Conservation (phyloP, 2,329 filamentous ascomycete species). For the Monosporascus sp. region DNA sequence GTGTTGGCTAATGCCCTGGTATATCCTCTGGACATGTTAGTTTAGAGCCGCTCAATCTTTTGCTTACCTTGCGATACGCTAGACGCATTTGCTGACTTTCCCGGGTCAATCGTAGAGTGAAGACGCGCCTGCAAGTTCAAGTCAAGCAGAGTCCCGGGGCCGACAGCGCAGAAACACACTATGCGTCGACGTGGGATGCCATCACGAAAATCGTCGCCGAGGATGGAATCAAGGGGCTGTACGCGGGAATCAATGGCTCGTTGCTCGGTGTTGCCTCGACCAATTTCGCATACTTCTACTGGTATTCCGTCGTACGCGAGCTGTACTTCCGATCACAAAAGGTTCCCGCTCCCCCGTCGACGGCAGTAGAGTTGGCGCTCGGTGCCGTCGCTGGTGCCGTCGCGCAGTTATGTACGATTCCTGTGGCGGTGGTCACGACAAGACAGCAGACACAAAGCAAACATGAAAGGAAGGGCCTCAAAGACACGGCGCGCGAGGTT, state of each 20-base stretch:
- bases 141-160: conserved; percentile 57
- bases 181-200: conserved; percentile 82
- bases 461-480: conserved; percentile 74
- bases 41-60: conserved; percentile 11
- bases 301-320: conserved; percentile 84
- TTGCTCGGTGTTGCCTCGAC: conserved; percentile 91
- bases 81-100: conserved; percentile 7
- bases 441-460: conserved; percentile 90
- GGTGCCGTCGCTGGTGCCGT: conserved; percentile 85
- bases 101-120: conserved; percentile 57
- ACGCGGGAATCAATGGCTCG: conserved; percentile 81
- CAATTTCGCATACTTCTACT: conserved; percentile 99
- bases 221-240: conserved; percentile 78
- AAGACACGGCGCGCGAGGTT: conserved; percentile 86
- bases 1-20: conserved; percentile 93
- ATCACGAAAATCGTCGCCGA: conserved; percentile 74
- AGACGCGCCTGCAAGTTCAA: conserved; percentile 93
- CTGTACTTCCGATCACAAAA: conserved; percentile 65
- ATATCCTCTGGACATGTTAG: conserved; percentile 94
- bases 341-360: conserved; percentile 56
- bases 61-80: background rate
- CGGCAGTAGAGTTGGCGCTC: conserved; percentile 73
- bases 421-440: conserved; percentile 91
- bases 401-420: conserved; percentile 94
- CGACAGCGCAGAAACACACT: conserved; percentile 58